Evolutionary conservation across 176 grass and related monocot genomes (phyloP).

Genomic region (Zizania latifolia): DNA sequence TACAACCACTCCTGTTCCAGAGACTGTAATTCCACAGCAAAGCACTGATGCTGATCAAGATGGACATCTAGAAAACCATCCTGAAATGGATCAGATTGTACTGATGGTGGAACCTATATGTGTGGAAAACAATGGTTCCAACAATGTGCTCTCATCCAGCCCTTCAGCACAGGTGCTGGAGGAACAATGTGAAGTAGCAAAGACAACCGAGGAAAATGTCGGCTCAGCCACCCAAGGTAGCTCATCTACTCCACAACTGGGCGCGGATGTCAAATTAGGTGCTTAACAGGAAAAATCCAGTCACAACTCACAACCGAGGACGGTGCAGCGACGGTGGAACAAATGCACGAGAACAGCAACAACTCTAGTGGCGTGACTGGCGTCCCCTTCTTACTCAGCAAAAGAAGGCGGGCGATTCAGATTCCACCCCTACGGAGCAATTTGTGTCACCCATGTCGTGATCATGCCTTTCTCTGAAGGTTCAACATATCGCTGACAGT

Average conservation of each 20-base stretch:
- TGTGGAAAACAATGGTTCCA: conserved; percentile 5
- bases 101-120: conserved; percentile 22
- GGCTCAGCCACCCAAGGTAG: not conserved
- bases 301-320: not conserved
- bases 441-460: not conserved
- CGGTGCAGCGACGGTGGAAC: not conserved
- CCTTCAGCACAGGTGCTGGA: not conserved
- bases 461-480: conserved; percentile 3
- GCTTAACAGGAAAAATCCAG: conserved; percentile 13
- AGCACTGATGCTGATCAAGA: conserved; percentile 23
- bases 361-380: not conserved
- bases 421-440: not conserved
- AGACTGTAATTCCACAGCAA: conserved; percentile 2
- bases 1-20: not conserved
- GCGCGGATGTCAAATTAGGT: conserved; percentile 15
- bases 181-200: not conserved
- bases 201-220: not conserved
- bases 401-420: not conserved
- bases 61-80: conserved; percentile 19
- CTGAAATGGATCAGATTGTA: conserved; percentile 16
- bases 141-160: not conserved
- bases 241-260: not conserved
- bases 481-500: not conserved
- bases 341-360: not conserved
- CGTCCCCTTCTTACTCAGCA: not conserved